These are phyloP conservation scores for Euphrasia arctica DNA, from an alignment of 305 asterid species.

Conservation along the genomic window DNA sequence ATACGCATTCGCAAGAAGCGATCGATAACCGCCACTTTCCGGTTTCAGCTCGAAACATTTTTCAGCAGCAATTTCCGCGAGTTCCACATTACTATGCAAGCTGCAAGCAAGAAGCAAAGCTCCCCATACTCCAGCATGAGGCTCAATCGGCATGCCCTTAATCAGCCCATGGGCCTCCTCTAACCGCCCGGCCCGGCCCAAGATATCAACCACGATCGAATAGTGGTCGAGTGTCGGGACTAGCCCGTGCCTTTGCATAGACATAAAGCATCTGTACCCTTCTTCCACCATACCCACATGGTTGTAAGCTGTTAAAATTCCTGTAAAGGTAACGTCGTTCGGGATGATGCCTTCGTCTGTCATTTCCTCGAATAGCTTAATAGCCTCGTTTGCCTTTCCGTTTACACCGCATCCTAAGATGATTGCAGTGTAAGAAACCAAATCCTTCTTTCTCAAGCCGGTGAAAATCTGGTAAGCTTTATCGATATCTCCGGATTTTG, in stretches of 20 bases:
- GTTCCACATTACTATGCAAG: conserved; percentile 66
- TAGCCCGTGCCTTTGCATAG: conserved; percentile 59
- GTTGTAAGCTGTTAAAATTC: conserved; percentile 64
- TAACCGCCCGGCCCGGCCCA: conserved; percentile 72
- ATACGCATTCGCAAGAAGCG: conserved; percentile 76
- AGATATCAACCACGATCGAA: conserved; percentile 72
- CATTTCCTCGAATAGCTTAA: conserved; percentile 67
- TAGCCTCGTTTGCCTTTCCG: conserved; percentile 61
- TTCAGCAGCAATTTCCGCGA: conserved; percentile 66
- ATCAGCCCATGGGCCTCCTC: conserved; percentile 68
- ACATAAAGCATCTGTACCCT: conserved; percentile 60
- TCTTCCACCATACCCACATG: conserved; percentile 81
- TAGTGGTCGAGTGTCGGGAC: conserved; percentile 74
- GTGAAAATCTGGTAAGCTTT: conserved; percentile 65
- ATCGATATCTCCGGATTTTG: conserved; percentile 68
- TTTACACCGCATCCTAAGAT: conserved; percentile 79
- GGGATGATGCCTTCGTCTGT: conserved; percentile 46
- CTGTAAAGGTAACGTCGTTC: conserved; percentile 60
- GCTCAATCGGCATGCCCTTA: conserved; percentile 57
- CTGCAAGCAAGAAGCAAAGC: conserved; percentile 89
- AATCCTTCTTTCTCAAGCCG: conserved; percentile 48
- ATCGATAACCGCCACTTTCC: conserved; percentile 55
- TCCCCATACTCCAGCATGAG: conserved; percentile 94
- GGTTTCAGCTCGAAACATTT: conserved; percentile 77
- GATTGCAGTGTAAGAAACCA: conserved; percentile 84